Base-by-base conservation (phyloP, 2,329 filamentous ascomycete genomes). In the Curvularia spicifera region DNA sequence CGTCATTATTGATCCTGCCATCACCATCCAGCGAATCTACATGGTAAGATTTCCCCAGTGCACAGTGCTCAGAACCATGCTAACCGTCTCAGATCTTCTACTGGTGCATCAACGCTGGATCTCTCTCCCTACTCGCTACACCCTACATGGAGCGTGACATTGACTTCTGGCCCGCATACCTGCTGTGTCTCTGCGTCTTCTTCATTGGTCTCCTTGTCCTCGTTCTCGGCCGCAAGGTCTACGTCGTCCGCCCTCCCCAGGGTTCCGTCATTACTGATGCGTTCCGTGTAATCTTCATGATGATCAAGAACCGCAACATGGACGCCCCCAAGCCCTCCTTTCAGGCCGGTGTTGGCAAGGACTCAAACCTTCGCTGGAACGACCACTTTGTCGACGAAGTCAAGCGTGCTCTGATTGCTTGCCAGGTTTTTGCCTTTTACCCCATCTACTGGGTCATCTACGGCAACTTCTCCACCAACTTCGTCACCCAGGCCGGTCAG, bases 341-440 rank as follows among this genome's bases (percentile, higher is more conserved):
- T 80, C 86, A 87, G 55, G 81, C 80, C 18, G 84, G 81, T 57
- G 78, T 86, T 60, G 81, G 84, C 56, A 69, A 65, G 39, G 80
- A 73, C 62, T 71, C 69, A 6, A 72, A 76, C 59, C 65, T 75
- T 9, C 75, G 85, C 26, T 91, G 89, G 87, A 84, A 89, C 58
- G 88, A 91, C 69, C 83, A 87, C 70, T 91, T 91, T 65, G 81
- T 91, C 53, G 88, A 90, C 2, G 89, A 91, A 70, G 80, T 91
- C 53, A 89, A 89, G 81, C 87, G 89, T 65, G 84, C 84, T 2
- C 77, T 87, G 5, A 71, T 81, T 74, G 89, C 89, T 33, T 91
- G 89, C 82, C 84, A 88, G 69, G 88, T 91, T 56, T 91, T 91
- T 61, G 62, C 64, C 47, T 81, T 80, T 63, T 81, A 79, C 58